Evolutionary conservation across 805 yeast species (phyloP), one percentile per base, ranked within the genome.

Genomic region (Wickerhamomyces queroliae): DNA sequence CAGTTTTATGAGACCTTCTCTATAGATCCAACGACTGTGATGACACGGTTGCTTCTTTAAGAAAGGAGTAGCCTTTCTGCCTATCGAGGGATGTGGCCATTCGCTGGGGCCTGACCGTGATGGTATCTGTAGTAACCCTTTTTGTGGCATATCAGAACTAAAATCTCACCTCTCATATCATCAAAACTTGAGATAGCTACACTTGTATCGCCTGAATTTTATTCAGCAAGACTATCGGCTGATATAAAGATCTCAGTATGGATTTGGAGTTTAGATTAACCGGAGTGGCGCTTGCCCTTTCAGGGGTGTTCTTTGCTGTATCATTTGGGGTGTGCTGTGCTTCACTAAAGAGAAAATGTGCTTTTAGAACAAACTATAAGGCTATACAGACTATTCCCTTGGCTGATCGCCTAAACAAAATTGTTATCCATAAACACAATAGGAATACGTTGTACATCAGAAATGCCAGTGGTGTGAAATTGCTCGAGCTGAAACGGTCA

Each of bases 401-500:
- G 20, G 12, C 7, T 17, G 9, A 7, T 13, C 31, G 17, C 5
- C 9, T 28, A 13, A 28, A 28, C 16, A 28, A n/a, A 17, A 17
- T 28, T 13, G 17, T 7, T 6, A 13, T 28, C 13, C 7, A 9
- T 5, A 28, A n/a, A 16, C 31, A 28, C 10, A 9, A 28, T 17
- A 5, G 11, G 13, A 16, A 16, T n/a, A 13, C 6, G 7, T 28
- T 19, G 31, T 10, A 16, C 15, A n/a, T 28, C 8, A 28, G 17
- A n/a, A 28, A 28, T 17, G 3, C 36, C 5, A 28, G 27, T 16
- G 20, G 29, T 13, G 22, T 12, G 2, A 33, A 27, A 9, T 18
- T 26, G 8, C 20, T 35, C 26, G 15, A 17, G 13, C 11, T 16
- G 17, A n/a, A n/a, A 41, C 39, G 17, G 41, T 43, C 9, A 42